Percentiles rank a stretch among this genome's conserved stretches.
Evolutionary conservation across 352 stramenopile genomes (phyloP).

Genomic region (Phytophthora sansomeana): DNA sequence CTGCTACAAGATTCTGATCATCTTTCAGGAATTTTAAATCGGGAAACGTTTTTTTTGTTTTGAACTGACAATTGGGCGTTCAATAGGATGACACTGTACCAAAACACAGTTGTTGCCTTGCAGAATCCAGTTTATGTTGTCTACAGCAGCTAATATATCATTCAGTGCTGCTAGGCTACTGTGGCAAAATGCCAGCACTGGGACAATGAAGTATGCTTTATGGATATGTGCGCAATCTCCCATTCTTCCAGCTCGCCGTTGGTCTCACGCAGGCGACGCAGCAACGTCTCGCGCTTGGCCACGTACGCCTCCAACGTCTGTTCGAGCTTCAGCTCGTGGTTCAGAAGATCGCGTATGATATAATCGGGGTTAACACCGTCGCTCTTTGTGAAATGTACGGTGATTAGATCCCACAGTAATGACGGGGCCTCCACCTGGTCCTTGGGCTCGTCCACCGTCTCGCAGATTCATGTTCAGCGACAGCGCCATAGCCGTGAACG

Average conservation of each 20-base stretch:
- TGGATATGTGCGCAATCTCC: no score
- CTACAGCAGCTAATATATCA: no score
- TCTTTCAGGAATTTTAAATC: no score
- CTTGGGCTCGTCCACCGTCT: background rate
- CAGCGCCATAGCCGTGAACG: background rate
- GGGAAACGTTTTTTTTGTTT: no score
- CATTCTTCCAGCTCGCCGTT: constrained; percentile 3
- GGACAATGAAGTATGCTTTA: no score
- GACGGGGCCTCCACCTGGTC: background rate
- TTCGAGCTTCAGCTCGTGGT: background rate
- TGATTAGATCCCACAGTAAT: background rate
- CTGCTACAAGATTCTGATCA: no score
- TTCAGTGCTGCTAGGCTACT: no score
- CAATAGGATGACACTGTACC: no score
- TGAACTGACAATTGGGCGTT: no score
- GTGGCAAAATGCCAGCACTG: no score
- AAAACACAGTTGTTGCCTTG: no score
- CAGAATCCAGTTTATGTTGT: no score
- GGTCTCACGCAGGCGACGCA: background rate
- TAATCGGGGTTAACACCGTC: background rate
- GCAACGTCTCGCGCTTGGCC: background rate
- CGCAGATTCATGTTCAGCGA: background rate
- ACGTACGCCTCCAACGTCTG: background rate
- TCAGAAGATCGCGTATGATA: background rate
- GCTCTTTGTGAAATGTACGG: background rate